Percentiles rank a stretch among this genome's conserved stretches.
These are phyloP conservation scores for Fonsecaea multimorphosa DNA, from an alignment of 2,329 filamentous ascomycete species.

Conservation along the genomic window DNA sequence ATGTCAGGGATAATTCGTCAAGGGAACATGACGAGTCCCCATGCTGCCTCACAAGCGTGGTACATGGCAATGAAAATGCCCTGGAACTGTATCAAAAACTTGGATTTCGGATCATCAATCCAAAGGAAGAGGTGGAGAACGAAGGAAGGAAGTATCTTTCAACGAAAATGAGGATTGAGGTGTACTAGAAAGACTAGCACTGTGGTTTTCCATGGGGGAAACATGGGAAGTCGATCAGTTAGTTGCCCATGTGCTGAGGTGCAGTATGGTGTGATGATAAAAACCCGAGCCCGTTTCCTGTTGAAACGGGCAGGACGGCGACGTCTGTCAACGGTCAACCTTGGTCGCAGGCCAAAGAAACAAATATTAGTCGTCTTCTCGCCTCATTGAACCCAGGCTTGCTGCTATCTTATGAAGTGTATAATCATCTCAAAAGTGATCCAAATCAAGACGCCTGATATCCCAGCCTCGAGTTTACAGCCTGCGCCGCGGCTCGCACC, in stretches of 20 bases:
- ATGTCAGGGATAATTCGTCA: conserved; percentile 7
- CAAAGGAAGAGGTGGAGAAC: conserved; percentile 27
- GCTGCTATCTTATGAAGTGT: neutral
- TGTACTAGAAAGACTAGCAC: neutral
- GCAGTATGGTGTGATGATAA: neutral
- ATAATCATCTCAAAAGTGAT: neutral
- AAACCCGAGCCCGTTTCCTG: conserved; percentile 2
- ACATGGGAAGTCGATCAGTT: neutral
- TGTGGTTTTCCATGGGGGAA: neutral
- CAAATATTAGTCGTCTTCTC: neutral
- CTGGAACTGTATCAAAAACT: conserved; percentile 32
- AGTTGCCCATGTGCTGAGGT: neutral
- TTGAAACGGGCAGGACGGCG: neutral
- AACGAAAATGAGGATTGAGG: conserved; percentile 21
- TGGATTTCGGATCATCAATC: conserved; percentile 31
- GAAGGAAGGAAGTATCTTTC: conserved; percentile 26
- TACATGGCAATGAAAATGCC: conserved; percentile 34
- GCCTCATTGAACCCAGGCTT: neutral
- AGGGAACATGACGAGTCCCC: conserved; percentile 4
- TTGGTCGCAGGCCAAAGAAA: neutral
- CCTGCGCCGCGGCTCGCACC: neutral
- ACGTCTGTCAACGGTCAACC: neutral
- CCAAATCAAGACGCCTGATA: neutral
- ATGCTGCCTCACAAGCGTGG: conserved; percentile 20
- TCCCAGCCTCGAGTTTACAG: neutral